Percentiles rank a stretch among this genome's conserved stretches.
Conservation (phyloP, 2,329 filamentous ascomycete species). For the Aureobasidium musti region DNA sequence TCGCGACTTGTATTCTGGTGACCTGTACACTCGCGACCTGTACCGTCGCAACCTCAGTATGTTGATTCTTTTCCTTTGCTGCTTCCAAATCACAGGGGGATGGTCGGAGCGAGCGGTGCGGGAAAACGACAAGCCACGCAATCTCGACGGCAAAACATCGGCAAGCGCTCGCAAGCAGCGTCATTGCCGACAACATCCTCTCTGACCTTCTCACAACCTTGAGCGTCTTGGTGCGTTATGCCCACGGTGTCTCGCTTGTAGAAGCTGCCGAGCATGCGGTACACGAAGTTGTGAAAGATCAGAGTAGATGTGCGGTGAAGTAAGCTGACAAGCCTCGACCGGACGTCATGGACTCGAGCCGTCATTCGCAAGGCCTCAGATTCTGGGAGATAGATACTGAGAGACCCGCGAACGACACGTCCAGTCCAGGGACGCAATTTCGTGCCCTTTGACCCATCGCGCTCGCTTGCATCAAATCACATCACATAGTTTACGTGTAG, state of each 20-base stretch:
- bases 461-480: too few relatives aligned
- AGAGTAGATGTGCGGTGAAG: too few relatives aligned
- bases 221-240: neutral
- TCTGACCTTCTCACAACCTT: neutral
- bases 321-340: neutral
- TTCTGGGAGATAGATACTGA: too few relatives aligned
- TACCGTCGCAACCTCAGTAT: slow-evolving; percentile 5
- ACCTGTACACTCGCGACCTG: neutral
- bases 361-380: too few relatives aligned
- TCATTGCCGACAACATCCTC: neutral
- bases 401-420: too few relatives aligned
- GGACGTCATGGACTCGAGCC: too few relatives aligned
- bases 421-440: too few relatives aligned
- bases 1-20: slow-evolving; percentile 1
- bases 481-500: too few relatives aligned
- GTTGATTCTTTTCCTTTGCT: slow-evolving; percentile 16
- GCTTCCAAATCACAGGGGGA: slow-evolving; percentile 39
- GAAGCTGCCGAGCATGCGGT: too few relatives aligned
- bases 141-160: slow-evolving; percentile 9
- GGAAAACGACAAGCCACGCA: neutral
- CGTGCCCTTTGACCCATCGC: too few relatives aligned
- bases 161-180: neutral
- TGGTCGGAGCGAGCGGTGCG: neutral
- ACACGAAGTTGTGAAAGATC: too few relatives aligned
- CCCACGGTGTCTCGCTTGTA: neutral